phyloP scores from a whole-genome alignment of 2,329 filamentous ascomycete species.

The Claviceps sp. region DNA sequence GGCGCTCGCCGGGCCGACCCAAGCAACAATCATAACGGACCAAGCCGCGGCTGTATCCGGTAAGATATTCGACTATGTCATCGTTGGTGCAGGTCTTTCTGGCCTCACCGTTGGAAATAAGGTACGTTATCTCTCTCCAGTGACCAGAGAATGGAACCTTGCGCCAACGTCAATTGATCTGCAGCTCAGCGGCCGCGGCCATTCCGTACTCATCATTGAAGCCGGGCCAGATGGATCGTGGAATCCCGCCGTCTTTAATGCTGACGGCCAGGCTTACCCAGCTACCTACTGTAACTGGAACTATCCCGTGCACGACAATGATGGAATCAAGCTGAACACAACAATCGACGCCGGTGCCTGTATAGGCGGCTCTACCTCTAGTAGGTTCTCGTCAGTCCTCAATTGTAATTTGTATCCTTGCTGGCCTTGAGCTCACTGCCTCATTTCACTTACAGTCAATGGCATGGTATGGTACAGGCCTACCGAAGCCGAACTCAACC shows the following conservation, averaged over 20 bases:
- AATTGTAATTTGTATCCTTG: neutral
- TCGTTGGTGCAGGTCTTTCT: conserved; percentile 25
- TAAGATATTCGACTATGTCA: conserved; percentile 17
- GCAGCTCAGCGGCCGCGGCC: conserved; percentile 11
- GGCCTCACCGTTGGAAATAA: conserved; percentile 16
- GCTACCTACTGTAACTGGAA: conserved; percentile 11
- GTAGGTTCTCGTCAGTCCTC: conserved; percentile 3
- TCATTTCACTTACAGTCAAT: conserved; percentile 8
- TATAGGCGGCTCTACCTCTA: conserved; percentile 14
- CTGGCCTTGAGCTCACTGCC: neutral
- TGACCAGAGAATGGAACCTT: too few species aligned
- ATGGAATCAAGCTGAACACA: conserved; percentile 6
- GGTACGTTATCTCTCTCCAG: neutral
- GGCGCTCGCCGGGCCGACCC: neutral
- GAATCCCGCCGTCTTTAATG: conserved; percentile 10
- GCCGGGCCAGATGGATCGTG: conserved; percentile 12
- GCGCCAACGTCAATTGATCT: neutral
- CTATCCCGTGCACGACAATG: conserved; percentile 10
- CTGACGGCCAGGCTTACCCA: conserved; percentile 7
- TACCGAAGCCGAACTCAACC: conserved; percentile 11
- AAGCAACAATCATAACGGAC: conserved; percentile 10
- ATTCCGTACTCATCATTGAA: conserved; percentile 12
- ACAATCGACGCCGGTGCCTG: conserved; percentile 12
- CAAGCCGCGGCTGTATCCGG: conserved; percentile 3
- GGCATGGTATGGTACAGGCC: conserved; percentile 14